Base-by-base conservation (phyloP, 2,329 filamentous ascomycete genomes). In the Penicillium verrucosum region DNA sequence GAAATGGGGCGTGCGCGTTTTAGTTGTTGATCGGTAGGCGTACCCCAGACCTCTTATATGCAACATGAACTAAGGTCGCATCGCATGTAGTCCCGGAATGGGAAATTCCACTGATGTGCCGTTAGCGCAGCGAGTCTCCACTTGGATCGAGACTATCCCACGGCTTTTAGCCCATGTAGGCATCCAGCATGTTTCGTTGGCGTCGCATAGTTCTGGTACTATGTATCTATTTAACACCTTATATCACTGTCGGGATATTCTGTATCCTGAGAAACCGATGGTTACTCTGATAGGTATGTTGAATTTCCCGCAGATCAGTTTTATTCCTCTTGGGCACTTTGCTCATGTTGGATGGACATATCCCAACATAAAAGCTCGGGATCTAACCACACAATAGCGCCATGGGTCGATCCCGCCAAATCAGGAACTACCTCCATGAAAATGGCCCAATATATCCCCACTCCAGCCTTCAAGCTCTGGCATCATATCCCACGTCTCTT, bases 171-270 rank as follows among this genome's bases (percentile, higher is more conserved):
- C 64, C 6, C 61, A 67, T 44, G 64, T 80, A 18, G 50, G 63
- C 5, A 71, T 78, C 45, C 54, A 68, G 52, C 70, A 77, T 54
- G 70, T 79, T 36, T 64, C 69, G n/a, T 58, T 80, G 4, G 62
- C 72, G 5, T 68, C 71, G 27, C 77, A 80, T 55, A 73, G 69
- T 43, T 72, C 74, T 5, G 78, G 78, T 1, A 75, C 75, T 1
- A 66, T 78, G 1, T 80, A 77, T 58, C 60, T 70, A 2, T 62
- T 80, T 30, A 79, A 80, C 51, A 73, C 77, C 12, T 57, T 80
- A 18, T 62, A 62, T 32, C 60, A 68, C 8, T 64, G 68, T 32
- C 73, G 69, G 5, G 48, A 68, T 6, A 60, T 78, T 21, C 66
- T 79, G 57, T 16, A 45, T 42, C 48, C 54, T 0, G 27, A 41